These are phyloP conservation scores for Orychophragmus violaceus DNA, from an alignment of 345 rosid species.

Conservation along the genomic window DNA sequence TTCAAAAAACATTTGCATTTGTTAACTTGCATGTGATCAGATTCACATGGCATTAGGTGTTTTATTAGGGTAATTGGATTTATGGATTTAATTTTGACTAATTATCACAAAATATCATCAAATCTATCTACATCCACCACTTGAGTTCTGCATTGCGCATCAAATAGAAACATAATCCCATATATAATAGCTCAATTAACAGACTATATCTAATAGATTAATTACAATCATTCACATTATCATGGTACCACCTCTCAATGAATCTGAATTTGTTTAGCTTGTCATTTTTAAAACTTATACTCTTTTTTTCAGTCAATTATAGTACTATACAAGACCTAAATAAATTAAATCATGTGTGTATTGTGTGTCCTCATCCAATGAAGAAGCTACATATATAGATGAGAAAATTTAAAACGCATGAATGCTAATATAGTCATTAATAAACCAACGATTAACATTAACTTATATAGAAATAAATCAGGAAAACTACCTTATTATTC, in stretches of 20 bases:
- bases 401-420: background rate
- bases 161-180: background rate
- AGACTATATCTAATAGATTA: background rate
- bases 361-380: background rate
- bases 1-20: background rate
- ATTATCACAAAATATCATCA: background rate
- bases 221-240: background rate
- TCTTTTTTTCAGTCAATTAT: background rate
- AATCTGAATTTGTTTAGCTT: background rate
- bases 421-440: too few relatives aligned
- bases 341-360: background rate
- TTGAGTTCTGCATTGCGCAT: background rate
- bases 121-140: background rate
- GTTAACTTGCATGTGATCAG: constrained; percentile 1
- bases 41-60: background rate
- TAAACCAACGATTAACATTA: background rate
- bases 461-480: background rate
- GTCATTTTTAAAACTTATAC: background rate
- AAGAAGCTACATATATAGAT: background rate
- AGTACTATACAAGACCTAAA: background rate
- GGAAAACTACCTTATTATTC: background rate
- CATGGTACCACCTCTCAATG: background rate
- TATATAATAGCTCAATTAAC: background rate
- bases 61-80: background rate
- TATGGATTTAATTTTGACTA: background rate